Percentiles rank a stretch among this genome's conserved stretches.
Evolutionary conservation across 176 grass and related monocot species (phyloP).

Genomic region (Triticum turgidum): DNA sequence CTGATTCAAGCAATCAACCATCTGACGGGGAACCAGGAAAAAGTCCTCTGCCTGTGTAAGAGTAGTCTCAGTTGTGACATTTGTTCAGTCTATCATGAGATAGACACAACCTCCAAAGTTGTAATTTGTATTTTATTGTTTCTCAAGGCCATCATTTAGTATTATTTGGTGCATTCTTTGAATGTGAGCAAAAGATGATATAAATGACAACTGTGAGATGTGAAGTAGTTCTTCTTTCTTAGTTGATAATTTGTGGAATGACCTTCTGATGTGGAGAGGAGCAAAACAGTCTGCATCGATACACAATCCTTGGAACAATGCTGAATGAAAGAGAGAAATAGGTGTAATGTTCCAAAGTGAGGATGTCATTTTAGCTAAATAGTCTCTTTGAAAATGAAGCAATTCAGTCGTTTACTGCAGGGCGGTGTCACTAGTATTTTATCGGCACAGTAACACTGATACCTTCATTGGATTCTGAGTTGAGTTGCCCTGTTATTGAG

Average conservation of each 20-base stretch:
- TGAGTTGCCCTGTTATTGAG: not conserved
- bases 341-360: not conserved
- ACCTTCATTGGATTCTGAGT: not conserved
- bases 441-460: not conserved
- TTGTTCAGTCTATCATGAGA: not conserved
- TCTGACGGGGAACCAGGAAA: not conserved
- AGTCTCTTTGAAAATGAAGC: not conserved
- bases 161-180: not conserved
- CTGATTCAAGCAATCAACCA: not conserved
- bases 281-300: slow-evolving; percentile 4
- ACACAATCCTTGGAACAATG: not conserved
- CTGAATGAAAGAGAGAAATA: not conserved
- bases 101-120: not conserved
- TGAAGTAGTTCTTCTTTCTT: not conserved
- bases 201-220: not conserved
- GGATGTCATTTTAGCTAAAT: not conserved
- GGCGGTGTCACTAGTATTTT: not conserved
- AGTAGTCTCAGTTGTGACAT: not conserved
- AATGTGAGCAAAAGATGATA: slow-evolving; percentile 1
- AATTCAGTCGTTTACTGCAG: not conserved
- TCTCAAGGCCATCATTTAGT: not conserved
- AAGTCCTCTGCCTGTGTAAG: not conserved
- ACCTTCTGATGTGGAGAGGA: not conserved
- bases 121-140: not conserved
- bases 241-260: not conserved